A percentile compares a stretch with the other conserved stretches of the same genome.
Conservation (phyloP, 1,284 basidiomycete genomes). For the Pisolithus thermaeus region DNA sequence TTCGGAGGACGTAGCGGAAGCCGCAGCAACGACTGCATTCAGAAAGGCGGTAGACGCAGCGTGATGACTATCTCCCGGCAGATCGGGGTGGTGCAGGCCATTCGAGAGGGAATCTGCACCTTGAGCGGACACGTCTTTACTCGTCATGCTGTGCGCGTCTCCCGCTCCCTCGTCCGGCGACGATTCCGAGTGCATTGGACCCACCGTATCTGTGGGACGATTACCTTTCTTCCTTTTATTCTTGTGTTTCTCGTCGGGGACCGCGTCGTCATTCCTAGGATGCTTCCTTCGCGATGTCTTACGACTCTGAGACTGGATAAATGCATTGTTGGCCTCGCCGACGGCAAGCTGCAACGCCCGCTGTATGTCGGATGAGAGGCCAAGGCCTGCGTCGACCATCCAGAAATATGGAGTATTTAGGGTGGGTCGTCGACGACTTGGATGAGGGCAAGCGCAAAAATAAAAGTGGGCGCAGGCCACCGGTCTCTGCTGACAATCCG, state of each 20-base stretch:
- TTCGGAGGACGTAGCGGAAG: conserved; percentile 36
- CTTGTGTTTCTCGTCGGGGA: conserved; percentile 13
- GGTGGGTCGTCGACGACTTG: conserved; percentile 28
- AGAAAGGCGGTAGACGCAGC: conserved; percentile 50
- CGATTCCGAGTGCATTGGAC: conserved; percentile 13
- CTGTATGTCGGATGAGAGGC: conserved; percentile 34
- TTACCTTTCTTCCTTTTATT: conserved; percentile 33
- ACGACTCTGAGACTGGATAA: conserved; percentile 28
- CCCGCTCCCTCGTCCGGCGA: conserved; percentile 5
- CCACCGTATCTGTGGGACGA: no score
- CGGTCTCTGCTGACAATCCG: no score
- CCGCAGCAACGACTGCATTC: conserved; percentile 54
- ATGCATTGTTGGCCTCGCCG: conserved; percentile 37
- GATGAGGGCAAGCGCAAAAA: conserved; percentile 33
- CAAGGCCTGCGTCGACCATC: conserved; percentile 20
- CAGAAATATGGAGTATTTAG: conserved; percentile 22
- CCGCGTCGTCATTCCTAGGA: conserved; percentile 14
- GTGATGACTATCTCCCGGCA: conserved; percentile 29
- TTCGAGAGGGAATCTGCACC: not conserved
- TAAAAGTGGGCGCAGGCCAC: not conserved
- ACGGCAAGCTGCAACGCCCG: conserved; percentile 34
- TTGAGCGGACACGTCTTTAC: not conserved
- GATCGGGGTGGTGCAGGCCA: conserved; percentile 19
- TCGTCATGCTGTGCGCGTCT: not conserved
- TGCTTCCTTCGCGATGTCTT: conserved; percentile 22